Percentiles rank a stretch among this genome's conserved stretches.
These are phyloP conservation scores for Sistotremastrum niveocremeum DNA, from an alignment of 768 basidiomycete genomes.

Conservation along the genomic window DNA sequence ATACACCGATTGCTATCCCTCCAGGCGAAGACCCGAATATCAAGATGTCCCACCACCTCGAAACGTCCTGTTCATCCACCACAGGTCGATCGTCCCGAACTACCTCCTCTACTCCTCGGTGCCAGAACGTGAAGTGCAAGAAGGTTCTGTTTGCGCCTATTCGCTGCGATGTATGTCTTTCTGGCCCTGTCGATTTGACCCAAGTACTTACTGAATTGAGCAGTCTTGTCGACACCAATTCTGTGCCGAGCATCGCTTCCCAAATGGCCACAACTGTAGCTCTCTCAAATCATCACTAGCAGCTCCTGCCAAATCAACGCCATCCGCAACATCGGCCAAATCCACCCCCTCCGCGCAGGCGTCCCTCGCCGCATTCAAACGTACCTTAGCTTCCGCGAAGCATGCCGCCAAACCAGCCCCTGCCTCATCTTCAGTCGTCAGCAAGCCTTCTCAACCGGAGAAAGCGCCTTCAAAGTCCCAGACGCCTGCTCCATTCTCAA, in stretches of 20 bases:
- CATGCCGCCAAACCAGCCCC: not conserved
- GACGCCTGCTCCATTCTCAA: constrained; percentile 24
- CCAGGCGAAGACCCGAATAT: constrained; percentile 69
- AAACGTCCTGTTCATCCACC: constrained; percentile 50
- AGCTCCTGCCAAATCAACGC: constrained; percentile 6
- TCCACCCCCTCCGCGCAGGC: constrained; percentile 10
- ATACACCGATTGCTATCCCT: constrained; percentile 58
- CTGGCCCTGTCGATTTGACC: constrained; percentile 1
- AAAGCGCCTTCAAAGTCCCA: constrained; percentile 4
- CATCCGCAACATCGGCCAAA: constrained; percentile 10
- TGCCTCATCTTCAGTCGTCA: constrained; percentile 2
- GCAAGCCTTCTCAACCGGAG: not conserved
- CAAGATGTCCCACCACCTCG: constrained; percentile 68
- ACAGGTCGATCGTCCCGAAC: constrained; percentile 42
- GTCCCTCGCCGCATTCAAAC: constrained; percentile 25
- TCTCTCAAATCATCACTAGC: constrained; percentile 12
- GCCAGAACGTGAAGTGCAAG: constrained; percentile 43
- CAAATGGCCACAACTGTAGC: constrained; percentile 52
- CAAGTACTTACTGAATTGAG: not conserved
- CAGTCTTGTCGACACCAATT: constrained; percentile 63
- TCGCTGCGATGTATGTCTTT: constrained; percentile 47
- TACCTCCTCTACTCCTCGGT: constrained; percentile 41
- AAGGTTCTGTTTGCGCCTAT: constrained; percentile 69
- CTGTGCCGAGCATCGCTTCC: constrained; percentile 71
- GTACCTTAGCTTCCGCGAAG: constrained; percentile 22